phyloP scores from a whole-genome alignment of 495 filamentous ascomycete genomes.

The Aspergillus sclerotioniger region DNA sequence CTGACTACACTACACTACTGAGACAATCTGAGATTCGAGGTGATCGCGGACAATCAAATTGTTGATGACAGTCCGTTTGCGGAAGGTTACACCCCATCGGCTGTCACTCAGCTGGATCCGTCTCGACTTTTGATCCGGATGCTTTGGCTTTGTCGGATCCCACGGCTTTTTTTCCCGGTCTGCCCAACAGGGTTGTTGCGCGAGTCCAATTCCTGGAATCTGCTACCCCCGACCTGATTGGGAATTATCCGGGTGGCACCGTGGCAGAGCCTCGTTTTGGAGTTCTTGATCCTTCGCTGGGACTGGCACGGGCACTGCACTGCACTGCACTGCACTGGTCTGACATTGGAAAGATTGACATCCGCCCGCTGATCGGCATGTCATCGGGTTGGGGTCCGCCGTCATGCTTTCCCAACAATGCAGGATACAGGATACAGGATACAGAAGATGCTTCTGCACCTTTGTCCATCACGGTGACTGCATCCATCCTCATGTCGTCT shows the following conservation, averaged over 20 bases:
- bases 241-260: neutral
- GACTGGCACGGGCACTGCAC: too few relatives aligned
- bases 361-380: neutral
- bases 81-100: constrained; percentile 15
- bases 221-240: neutral
- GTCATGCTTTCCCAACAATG: neutral
- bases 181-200: neutral
- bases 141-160: constrained; percentile 4
- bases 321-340: too few relatives aligned
- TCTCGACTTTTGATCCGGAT: neutral
- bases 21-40: neutral
- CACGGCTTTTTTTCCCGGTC: neutral
- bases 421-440: too few relatives aligned
- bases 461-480: neutral
- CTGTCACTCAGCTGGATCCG: constrained; percentile 10
- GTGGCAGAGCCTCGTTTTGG: neutral
- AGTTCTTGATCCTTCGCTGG: neutral
- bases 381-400: neutral
- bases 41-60: constrained; percentile 7
- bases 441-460: neutral
- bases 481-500: neutral
- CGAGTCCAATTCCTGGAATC: neutral
- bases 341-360: too few relatives aligned
- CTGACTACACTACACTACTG: too few relatives aligned
- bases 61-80: constrained; percentile 2